These are phyloP conservation scores for Gossypium schwendimanii DNA, from an alignment of 441 rosid species.

Conservation along the genomic window DNA sequence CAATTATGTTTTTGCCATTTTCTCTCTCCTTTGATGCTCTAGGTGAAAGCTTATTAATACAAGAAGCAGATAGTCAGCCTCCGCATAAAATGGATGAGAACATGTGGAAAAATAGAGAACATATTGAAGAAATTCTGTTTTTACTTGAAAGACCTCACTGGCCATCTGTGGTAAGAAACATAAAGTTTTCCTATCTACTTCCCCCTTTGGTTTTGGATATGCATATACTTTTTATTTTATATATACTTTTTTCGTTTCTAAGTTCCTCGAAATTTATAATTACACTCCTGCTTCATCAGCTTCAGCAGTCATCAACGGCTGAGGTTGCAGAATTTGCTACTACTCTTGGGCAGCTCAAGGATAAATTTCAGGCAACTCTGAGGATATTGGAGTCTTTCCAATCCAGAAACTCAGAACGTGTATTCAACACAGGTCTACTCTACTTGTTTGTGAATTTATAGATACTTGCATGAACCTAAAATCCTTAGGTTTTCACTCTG, in stretches of 20 bases:
- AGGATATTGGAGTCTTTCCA: constrained; percentile 59
- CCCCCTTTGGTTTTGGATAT: not conserved
- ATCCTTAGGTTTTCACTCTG: not conserved
- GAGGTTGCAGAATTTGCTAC: constrained; percentile 45
- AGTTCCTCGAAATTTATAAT: not conserved
- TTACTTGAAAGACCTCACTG: constrained; percentile 60
- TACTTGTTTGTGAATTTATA: not conserved
- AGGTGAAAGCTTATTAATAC: constrained; percentile 52
- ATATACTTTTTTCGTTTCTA: not conserved
- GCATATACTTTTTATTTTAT: not conserved
- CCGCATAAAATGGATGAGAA: constrained; percentile 95
- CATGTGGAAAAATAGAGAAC: constrained; percentile 95
- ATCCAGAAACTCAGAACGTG: constrained; percentile 63
- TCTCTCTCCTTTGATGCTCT: constrained; percentile 1
- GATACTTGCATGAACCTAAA: not conserved
- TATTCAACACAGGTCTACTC: constrained; percentile 71
- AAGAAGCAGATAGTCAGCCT: constrained; percentile 53
- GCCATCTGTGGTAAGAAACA: constrained; percentile 48
- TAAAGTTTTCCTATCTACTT: not conserved
- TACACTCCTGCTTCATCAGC: constrained; percentile 28
- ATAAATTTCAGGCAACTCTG: constrained; percentile 36
- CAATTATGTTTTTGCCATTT: not conserved
- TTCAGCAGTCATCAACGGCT: constrained; percentile 50
- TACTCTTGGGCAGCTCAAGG: constrained; percentile 29
- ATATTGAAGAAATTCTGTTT: constrained; percentile 75